Percentiles rank a stretch among this genome's conserved stretches.
Evolutionary conservation across 257 asterid species (phyloP).

Genomic region (Scutellaria barbata): DNA sequence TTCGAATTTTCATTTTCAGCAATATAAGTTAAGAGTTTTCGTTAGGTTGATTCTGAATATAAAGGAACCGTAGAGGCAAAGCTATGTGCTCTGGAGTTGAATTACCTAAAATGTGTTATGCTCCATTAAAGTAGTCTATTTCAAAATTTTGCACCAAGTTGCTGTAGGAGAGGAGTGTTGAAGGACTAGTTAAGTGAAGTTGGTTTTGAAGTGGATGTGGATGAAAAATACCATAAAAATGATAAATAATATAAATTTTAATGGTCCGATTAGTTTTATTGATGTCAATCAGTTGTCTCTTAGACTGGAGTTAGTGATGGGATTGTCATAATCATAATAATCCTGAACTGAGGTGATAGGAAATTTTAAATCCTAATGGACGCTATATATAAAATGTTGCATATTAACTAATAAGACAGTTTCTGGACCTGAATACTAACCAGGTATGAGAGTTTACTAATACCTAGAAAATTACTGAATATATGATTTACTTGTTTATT

Average conservation of each 20-base stretch:
- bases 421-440: constrained; percentile 4
- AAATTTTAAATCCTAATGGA: constrained; percentile 6
- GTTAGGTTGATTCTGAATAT: not conserved
- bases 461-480: not conserved
- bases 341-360: not conserved
- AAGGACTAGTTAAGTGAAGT: constrained; percentile 25
- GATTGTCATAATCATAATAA: not conserved
- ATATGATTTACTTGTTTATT: not conserved
- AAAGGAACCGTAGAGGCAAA: not conserved
- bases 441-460: not conserved
- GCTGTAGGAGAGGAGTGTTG: not conserved
- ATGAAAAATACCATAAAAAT: not conserved
- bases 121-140: not conserved
- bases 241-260: not conserved
- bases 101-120: not conserved
- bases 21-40: not conserved
- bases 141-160: constrained; percentile 17
- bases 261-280: not conserved
- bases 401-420: not conserved
- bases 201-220: constrained; percentile 11
- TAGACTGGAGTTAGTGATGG: constrained; percentile 1
- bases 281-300: not conserved
- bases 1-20: not conserved
- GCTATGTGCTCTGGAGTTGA: too few species aligned
- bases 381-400: not conserved